These are phyloP conservation scores for Apiospora aurea DNA, from an alignment of 2,329 filamentous ascomycete genomes.

Conservation along the genomic window DNA sequence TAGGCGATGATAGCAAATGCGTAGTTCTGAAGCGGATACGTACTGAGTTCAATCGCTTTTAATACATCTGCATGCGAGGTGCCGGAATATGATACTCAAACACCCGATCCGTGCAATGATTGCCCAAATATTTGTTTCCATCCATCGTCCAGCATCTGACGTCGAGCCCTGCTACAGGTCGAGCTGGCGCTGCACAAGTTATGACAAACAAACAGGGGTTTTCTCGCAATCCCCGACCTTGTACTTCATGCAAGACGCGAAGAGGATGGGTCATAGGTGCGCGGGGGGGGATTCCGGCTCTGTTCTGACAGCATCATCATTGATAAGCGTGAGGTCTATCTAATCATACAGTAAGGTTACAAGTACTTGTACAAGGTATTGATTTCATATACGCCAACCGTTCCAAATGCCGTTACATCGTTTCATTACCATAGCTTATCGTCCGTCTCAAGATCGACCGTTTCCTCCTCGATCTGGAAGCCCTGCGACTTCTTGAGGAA, in stretches of 20 bases:
- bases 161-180: too few species aligned
- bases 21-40: too few species aligned
- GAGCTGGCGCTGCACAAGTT: too few species aligned
- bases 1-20: too few species aligned
- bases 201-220: not conserved
- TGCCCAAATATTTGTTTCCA: too few species aligned
- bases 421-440: slow-evolving; percentile 24
- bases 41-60: too few species aligned
- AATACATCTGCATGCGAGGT: too few species aligned
- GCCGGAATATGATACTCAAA: too few species aligned
- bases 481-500: slow-evolving; percentile 58
- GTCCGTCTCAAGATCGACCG: not conserved
- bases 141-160: too few species aligned
- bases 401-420: not conserved
- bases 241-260: not conserved
- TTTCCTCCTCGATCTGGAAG: slow-evolving; percentile 13
- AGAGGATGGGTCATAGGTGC: not conserved
- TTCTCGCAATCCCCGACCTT: not conserved
- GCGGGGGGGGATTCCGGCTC: not conserved
- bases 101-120: too few species aligned
- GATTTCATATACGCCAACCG: not conserved
- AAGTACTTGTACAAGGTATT: slow-evolving; percentile 1
- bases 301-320: not conserved
- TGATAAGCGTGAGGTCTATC: not conserved
- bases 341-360: slow-evolving; percentile 15